A percentile compares a stretch with the other conserved stretches of the same genome.
These are phyloP conservation scores for Vitis vinifera DNA, from an alignment of 164 flowering plant species.

Conservation along the genomic window DNA sequence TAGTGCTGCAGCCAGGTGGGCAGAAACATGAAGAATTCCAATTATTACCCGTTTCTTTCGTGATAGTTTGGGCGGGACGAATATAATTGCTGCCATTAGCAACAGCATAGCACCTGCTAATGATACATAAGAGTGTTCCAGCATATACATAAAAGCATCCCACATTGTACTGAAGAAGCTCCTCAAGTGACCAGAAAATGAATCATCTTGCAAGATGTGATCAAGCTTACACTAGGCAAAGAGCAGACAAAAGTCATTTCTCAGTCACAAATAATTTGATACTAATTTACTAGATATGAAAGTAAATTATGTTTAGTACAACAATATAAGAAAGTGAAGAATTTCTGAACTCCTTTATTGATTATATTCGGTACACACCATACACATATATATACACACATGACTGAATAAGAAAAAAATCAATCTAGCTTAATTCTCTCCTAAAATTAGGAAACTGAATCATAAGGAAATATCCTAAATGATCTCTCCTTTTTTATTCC, in stretches of 20 bases:
- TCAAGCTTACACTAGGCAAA: constrained; percentile 77
- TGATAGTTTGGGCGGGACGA: constrained; percentile 89
- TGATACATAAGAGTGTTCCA: constrained; percentile 77
- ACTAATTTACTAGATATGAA: not conserved
- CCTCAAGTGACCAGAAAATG: constrained; percentile 76
- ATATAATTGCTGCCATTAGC: constrained; percentile 55
- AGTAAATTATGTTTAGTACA: not conserved
- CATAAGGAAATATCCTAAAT: no score
- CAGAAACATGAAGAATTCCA: constrained; percentile 86
- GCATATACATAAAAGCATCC: constrained; percentile 62
- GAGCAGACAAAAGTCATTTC: constrained; percentile 16
- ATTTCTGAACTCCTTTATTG: no score
- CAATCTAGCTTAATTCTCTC: no score
- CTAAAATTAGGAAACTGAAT: no score
- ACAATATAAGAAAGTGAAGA: not conserved
- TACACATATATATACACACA: no score
- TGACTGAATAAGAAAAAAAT: no score
- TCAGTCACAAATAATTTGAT: not conserved
- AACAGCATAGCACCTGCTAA: constrained; percentile 56
- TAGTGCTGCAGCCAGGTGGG: constrained; percentile 85
- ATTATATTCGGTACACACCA: no score
- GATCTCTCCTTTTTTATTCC: no score
- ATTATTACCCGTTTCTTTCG: constrained; percentile 66
- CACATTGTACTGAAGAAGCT: constrained; percentile 81
- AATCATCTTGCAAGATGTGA: constrained; percentile 73